A percentile compares a stretch with the other conserved stretches of the same genome.
Evolutionary conservation across 2,329 filamentous ascomycete species (phyloP).

Genomic region (Penicillium sclerotigenum): DNA sequence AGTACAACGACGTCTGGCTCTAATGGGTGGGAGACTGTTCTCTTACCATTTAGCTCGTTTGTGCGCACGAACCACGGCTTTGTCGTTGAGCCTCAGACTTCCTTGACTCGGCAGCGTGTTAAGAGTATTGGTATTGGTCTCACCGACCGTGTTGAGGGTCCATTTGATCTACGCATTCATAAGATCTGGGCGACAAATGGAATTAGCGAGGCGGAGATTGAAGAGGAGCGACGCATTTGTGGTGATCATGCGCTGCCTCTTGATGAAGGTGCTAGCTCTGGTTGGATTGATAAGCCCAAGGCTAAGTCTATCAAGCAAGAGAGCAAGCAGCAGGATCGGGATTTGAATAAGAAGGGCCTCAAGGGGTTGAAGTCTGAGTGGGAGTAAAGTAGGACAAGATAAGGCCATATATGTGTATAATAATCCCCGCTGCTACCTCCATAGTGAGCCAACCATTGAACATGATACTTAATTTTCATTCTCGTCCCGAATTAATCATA

Average conservation of each 20-base stretch:
- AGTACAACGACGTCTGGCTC: constrained; percentile 58
- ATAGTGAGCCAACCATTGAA: not conserved
- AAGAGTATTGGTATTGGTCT: constrained; percentile 81
- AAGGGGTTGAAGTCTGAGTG: constrained; percentile 37
- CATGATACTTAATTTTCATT: constrained; percentile 1
- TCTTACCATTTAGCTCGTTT: constrained; percentile 88
- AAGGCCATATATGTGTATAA: constrained; percentile 4
- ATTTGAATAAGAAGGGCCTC: constrained; percentile 32
- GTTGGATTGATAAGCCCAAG: constrained; percentile 21
- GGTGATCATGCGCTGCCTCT: constrained; percentile 38
- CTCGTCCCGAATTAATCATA: constrained; percentile 9
- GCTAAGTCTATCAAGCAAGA: constrained; percentile 2
- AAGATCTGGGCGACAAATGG: constrained; percentile 88
- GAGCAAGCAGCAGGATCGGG: constrained; percentile 10
- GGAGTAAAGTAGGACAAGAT: constrained; percentile 18
- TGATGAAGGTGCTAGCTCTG: constrained; percentile 34
- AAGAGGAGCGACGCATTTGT: constrained; percentile 42
- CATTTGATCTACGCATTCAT: constrained; percentile 82
- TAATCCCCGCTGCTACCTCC: not conserved
- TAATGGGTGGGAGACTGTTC: constrained; percentile 91
- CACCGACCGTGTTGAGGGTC: constrained; percentile 83
- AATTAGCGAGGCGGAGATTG: constrained; percentile 40
- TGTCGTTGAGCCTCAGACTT: constrained; percentile 87
- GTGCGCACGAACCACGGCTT: constrained; percentile 91
- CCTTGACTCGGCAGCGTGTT: constrained; percentile 82